Percentiles rank a stretch among this genome's conserved stretches.
Evolutionary conservation across 2,329 filamentous ascomycete species (phyloP).

Genomic region (Immersiporthe knoxdaviesiana): DNA sequence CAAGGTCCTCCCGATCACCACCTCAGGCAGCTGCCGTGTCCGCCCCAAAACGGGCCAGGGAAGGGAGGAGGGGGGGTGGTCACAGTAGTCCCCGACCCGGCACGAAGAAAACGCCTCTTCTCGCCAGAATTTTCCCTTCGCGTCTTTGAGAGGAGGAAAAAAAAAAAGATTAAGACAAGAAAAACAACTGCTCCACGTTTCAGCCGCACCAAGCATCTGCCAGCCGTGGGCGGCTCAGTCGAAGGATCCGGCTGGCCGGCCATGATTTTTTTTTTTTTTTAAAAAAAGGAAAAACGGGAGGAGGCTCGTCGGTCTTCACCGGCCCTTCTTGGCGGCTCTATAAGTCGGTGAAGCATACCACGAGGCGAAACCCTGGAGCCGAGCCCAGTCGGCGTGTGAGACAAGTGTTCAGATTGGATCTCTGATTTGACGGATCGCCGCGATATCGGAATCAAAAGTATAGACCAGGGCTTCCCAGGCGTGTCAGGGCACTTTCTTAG

Average conservation of each 20-base stretch:
- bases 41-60: not conserved
- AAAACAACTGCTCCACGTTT: not conserved
- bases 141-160: not conserved
- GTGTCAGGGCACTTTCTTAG: no score
- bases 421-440: not conserved
- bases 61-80: no score
- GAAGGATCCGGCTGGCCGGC: not conserved
- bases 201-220: not conserved
- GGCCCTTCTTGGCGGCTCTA: slow-evolving; percentile 2
- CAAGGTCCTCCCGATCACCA: not conserved
- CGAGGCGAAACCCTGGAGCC: slow-evolving; percentile 3
- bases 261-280: no score
- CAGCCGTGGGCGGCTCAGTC: not conserved
- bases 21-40: not conserved
- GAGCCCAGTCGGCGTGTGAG: not conserved
- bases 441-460: slow-evolving; percentile 7
- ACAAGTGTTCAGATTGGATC: not conserved
- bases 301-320: not conserved
- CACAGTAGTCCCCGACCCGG: not conserved
- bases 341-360: not conserved
- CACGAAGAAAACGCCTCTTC: not conserved
- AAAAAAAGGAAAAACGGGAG: not conserved
- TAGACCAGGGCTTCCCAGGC: not conserved
- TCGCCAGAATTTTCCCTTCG: not conserved
- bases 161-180: no score